A percentile compares a stretch with the other conserved stretches of the same genome.
phyloP scores from a whole-genome alignment of 495 filamentous ascomycete genomes.

The Penicillium malachiteum region DNA sequence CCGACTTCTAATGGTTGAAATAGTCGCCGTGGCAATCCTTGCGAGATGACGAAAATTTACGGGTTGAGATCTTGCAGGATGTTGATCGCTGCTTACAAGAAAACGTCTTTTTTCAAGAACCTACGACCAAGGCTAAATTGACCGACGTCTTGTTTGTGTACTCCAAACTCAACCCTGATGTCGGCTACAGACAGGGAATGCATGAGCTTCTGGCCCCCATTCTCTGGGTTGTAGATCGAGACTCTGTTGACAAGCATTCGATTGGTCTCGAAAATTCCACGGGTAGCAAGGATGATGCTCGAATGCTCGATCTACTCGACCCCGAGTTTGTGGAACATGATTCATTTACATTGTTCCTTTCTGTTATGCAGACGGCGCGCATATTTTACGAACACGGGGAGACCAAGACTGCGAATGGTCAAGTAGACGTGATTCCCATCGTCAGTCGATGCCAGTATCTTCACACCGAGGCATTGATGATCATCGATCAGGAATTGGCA shows the following conservation, averaged over 20 bases:
- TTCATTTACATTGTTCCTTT: constrained; percentile 79
- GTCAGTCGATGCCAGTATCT: constrained; percentile 82
- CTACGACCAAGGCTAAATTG: constrained; percentile 75
- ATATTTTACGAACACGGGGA: constrained; percentile 75
- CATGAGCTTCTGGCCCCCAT: constrained; percentile 92
- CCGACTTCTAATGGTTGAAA: constrained; percentile 27
- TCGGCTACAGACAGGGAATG: constrained; percentile 96
- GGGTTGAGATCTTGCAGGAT: constrained; percentile 92
- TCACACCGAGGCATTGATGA: constrained; percentile 73
- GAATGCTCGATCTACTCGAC: constrained; percentile 68
- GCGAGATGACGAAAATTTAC: constrained; percentile 77
- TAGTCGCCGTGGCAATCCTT: constrained; percentile 89
- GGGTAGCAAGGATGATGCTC: constrained; percentile 33
- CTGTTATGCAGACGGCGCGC: constrained; percentile 83
- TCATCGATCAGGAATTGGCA: constrained; percentile 78
- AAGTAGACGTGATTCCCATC: constrained; percentile 67
- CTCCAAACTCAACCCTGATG: constrained; percentile 84
- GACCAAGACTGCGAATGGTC: constrained; percentile 38
- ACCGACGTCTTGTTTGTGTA: constrained; percentile 90
- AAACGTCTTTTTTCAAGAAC: constrained; percentile 81
- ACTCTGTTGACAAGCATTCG: constrained; percentile 61
- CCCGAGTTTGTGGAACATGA: constrained; percentile 80
- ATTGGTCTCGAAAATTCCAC: constrained; percentile 17
- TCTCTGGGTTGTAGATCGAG: constrained; percentile 80
- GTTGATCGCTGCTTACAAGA: constrained; percentile 92